Evolutionary conservation across 257 asterid species (phyloP).

Genomic region (Henckelia pumila): DNA sequence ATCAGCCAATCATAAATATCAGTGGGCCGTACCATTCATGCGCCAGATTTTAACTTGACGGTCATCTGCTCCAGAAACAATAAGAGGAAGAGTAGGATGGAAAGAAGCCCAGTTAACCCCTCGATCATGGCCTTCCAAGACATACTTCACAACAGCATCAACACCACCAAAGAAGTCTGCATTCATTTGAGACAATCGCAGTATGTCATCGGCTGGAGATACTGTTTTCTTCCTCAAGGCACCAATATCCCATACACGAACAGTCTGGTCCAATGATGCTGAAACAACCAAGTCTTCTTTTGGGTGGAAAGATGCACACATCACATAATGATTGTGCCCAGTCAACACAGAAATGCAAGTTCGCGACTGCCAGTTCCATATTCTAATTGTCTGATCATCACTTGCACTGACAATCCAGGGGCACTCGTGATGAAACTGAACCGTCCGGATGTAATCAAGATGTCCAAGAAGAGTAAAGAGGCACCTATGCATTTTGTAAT

Average conservation of each 20-base stretch:
- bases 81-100: conserved; percentile 94
- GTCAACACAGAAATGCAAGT: conserved; percentile 91
- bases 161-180: conserved; percentile 96
- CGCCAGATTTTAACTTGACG: conserved; percentile 98
- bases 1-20: background rate
- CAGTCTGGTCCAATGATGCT: conserved; percentile 97
- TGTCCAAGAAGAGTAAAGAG: conserved; percentile 96
- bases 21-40: conserved; percentile 71
- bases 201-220: conserved; percentile 92
- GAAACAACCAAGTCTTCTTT: conserved; percentile 96
- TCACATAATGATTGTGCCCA: conserved; percentile 97
- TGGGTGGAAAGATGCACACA: conserved; percentile 97
- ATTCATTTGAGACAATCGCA: conserved; percentile 86
- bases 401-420: conserved; percentile 99
- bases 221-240: conserved; percentile 87
- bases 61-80: conserved; percentile 99
- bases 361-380: conserved; percentile 99
- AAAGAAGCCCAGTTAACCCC: conserved; percentile 99
- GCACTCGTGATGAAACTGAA: conserved; percentile 93
- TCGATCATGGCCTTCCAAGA: conserved; percentile 94
- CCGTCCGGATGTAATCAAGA: conserved; percentile 94
- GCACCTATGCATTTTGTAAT: conserved; percentile 90
- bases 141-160: conserved; percentile 98
- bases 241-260: conserved; percentile 98
- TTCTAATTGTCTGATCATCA: conserved; percentile 97